These are phyloP conservation scores for Chlamydomonas sphaeroides DNA, from an alignment of 139 green algal genomes.

Conservation along the genomic window DNA sequence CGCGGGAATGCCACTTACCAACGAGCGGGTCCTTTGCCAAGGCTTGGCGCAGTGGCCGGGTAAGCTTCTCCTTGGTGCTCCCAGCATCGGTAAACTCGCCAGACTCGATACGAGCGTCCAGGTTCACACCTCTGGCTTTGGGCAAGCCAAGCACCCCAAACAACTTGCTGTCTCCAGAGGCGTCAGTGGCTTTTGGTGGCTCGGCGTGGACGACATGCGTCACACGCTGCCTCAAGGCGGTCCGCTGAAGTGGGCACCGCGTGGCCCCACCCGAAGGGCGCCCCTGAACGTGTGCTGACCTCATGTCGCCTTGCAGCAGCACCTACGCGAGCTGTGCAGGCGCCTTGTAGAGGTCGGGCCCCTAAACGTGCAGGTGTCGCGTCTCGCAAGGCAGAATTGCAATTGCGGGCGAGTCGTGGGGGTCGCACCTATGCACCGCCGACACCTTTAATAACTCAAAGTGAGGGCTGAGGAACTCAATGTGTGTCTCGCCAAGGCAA, in stretches of 20 bases:
- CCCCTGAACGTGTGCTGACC: too few relatives aligned
- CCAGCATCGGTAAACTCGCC: slow-evolving; percentile 82
- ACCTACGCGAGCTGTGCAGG: too few relatives aligned
- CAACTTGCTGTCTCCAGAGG: neutral
- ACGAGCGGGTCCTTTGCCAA: slow-evolving; percentile 76
- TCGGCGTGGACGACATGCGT: neutral
- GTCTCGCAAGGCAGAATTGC: too few relatives aligned
- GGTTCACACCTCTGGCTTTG: neutral
- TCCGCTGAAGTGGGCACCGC: neutral
- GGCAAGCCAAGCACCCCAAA: neutral
- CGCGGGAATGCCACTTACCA: too few relatives aligned
- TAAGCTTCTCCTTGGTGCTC: slow-evolving; percentile 83
- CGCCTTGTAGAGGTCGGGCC: too few relatives aligned
- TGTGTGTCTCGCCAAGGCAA: too few relatives aligned
- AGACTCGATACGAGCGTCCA: slow-evolving; percentile 68
- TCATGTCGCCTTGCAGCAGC: too few relatives aligned
- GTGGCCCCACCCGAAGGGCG: neutral
- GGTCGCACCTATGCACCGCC: too few relatives aligned
- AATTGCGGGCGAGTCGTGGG: too few relatives aligned
- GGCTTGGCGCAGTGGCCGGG: slow-evolving; percentile 71
- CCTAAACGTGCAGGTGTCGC: too few relatives aligned
- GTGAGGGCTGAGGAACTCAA: too few relatives aligned
- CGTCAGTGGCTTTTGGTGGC: neutral
- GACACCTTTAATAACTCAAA: too few relatives aligned
- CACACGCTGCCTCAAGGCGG: neutral